These are phyloP conservation scores for Crataegus laevigata DNA, from an alignment of 306 rosid species.

Conservation along the genomic window DNA sequence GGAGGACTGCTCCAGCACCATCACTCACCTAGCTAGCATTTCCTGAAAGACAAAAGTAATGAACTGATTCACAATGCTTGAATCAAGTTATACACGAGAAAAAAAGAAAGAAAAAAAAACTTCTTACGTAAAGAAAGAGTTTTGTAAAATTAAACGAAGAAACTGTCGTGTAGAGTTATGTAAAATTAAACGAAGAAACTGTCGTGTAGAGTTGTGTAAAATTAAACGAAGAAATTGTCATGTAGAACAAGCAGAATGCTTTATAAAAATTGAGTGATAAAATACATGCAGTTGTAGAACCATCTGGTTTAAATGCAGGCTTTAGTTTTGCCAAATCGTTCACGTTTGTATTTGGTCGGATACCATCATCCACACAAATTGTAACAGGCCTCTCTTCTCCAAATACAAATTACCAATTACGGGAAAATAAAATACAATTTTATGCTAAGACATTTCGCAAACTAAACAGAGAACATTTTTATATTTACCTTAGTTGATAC, in stretches of 20 bases:
- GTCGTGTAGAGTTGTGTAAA: background rate
- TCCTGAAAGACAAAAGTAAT: constrained; percentile 38
- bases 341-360: constrained; percentile 60
- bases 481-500: constrained; percentile 66
- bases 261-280: background rate
- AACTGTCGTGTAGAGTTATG: background rate
- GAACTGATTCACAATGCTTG: background rate
- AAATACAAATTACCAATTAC: constrained; percentile 16
- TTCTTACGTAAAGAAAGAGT: background rate
- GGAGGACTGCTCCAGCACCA: constrained; percentile 93
- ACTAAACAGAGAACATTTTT: background rate
- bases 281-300: constrained; percentile 84
- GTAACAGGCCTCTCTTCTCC: constrained; percentile 59
- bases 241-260: constrained; percentile 10
- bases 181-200: background rate
- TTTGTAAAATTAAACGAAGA: background rate
- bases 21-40: constrained; percentile 92
- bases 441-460: background rate
- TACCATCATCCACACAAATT: constrained; percentile 74
- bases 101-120: background rate
- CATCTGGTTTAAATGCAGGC: constrained; percentile 74
- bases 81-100: background rate
- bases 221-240: background rate
- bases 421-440: constrained; percentile 3
- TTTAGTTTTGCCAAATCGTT: constrained; percentile 62